A percentile compares a stretch with the other conserved stretches of the same genome.
phyloP scores from a whole-genome alignment of 108 stramenopile genomes.

The Cyclotella atomus region DNA sequence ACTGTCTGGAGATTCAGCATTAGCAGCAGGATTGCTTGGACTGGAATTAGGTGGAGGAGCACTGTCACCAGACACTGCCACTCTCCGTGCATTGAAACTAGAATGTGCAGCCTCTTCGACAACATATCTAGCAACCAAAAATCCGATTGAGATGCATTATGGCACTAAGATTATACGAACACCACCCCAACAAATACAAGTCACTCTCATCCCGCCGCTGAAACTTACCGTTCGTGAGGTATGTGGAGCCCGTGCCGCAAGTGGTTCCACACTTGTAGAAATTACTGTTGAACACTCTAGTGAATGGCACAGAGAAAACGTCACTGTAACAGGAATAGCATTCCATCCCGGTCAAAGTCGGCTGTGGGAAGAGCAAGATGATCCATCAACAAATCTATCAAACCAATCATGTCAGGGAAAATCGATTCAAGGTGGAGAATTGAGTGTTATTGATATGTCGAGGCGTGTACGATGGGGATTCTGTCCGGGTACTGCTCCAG shows the following conservation, averaged over 20 bases:
- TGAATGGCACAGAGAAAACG: constrained; percentile 60
- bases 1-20: constrained; percentile 1
- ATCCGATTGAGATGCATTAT: constrained; percentile 26
- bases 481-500: constrained; percentile 62
- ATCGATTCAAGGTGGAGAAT: constrained; percentile 54
- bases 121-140: too few relatives aligned
- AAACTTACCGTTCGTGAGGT: constrained; percentile 41
- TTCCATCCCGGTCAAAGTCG: constrained; percentile 84
- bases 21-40: constrained; percentile 29
- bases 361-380: constrained; percentile 17
- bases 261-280: constrained; percentile 72
- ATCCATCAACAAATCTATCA: not conserved
- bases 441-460: constrained; percentile 75
- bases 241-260: constrained; percentile 48
- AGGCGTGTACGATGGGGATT: constrained; percentile 79
- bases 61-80: not conserved
- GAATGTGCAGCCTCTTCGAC: too few relatives aligned
- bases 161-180: constrained; percentile 36
- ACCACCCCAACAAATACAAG: constrained; percentile 22
- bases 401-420: constrained; percentile 8
- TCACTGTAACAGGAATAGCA: constrained; percentile 79
- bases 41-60: constrained; percentile 30
- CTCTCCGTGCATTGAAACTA: not conserved
- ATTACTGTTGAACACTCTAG: constrained; percentile 78
- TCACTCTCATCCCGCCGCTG: constrained; percentile 36